These are phyloP conservation scores for Jaltomata sinuosa DNA, from an alignment of 257 asterid genomes.

Conservation along the genomic window DNA sequence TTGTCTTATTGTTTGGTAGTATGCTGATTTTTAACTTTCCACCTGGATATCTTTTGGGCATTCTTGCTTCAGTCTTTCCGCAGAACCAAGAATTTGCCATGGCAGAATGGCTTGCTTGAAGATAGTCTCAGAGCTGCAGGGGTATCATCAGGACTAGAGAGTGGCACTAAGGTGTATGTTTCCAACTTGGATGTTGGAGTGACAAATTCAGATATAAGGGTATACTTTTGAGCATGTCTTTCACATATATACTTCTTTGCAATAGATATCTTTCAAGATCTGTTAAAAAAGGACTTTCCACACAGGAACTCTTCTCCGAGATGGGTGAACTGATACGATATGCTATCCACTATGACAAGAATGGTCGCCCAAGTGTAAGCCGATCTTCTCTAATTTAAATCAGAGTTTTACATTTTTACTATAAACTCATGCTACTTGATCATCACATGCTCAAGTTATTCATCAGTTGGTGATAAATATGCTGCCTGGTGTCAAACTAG, in stretches of 20 bases:
- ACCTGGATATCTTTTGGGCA: slow-evolving; percentile 40
- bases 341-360: slow-evolving; percentile 64
- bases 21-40: slow-evolving; percentile 40
- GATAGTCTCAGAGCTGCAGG: slow-evolving; percentile 74
- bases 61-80: slow-evolving; percentile 65
- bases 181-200: slow-evolving; percentile 65
- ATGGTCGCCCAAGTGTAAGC: slow-evolving; percentile 78
- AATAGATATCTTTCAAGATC: slow-evolving; percentile 17
- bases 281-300: slow-evolving; percentile 28
- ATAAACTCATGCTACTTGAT: background rate
- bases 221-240: slow-evolving; percentile 22
- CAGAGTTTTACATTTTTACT: background rate
- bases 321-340: slow-evolving; percentile 65
- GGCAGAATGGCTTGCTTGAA: slow-evolving; percentile 68
- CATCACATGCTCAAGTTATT: background rate
- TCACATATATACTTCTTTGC: slow-evolving; percentile 12
- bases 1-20: slow-evolving; percentile 23
- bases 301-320: slow-evolving; percentile 72
- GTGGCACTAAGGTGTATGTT: slow-evolving; percentile 37
- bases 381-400: background rate
- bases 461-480: background rate
- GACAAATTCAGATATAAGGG: slow-evolving; percentile 71
- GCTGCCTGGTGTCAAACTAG: background rate
- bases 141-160: slow-evolving; percentile 48
- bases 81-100: slow-evolving; percentile 50